A percentile compares a stretch with the other conserved stretches of the same genome.
Conservation (phyloP, 768 basidiomycete species). For the Auriscalpium vulgare region DNA sequence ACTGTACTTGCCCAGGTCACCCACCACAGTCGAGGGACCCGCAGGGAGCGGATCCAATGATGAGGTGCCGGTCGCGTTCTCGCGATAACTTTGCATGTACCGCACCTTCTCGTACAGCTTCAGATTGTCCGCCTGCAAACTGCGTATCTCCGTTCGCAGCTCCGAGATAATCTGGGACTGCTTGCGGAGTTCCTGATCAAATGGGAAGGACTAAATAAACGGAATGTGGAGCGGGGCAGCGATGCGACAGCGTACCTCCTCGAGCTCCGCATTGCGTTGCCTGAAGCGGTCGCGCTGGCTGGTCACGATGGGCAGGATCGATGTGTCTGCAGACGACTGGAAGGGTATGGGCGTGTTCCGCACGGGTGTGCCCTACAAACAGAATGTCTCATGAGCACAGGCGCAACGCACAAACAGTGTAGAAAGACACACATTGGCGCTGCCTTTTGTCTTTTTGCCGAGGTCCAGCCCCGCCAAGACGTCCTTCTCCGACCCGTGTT, state of each 20-base stretch:
- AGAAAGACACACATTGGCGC: constrained; percentile 5
- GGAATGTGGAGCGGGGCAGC: neutral
- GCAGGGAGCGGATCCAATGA: constrained; percentile 63
- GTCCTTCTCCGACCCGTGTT: constrained; percentile 33
- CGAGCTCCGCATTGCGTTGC: constrained; percentile 92
- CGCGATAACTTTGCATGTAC: constrained; percentile 95
- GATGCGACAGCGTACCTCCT: constrained; percentile 57
- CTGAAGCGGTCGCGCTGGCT: constrained; percentile 97
- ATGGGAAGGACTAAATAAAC: neutral
- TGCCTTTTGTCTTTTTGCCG: constrained; percentile 39
- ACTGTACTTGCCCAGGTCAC: constrained; percentile 84
- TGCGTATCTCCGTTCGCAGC: constrained; percentile 86
- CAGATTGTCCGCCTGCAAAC: constrained; percentile 88
- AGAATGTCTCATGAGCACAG: neutral
- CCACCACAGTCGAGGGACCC: constrained; percentile 21
- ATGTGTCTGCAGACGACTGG: constrained; percentile 73
- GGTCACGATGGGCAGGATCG: constrained; percentile 97
- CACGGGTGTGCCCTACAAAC: constrained; percentile 21
- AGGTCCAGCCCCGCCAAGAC: constrained; percentile 71
- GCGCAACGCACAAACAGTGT: too few species aligned
- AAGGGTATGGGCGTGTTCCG: constrained; percentile 64
- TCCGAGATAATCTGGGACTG: constrained; percentile 94
- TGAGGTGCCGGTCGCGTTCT: constrained; percentile 45
- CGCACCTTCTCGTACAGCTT: constrained; percentile 98
- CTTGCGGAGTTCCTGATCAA: constrained; percentile 75